These are phyloP conservation scores for Silene conica DNA, from an alignment of 148 eudicot genomes.

Conservation along the genomic window DNA sequence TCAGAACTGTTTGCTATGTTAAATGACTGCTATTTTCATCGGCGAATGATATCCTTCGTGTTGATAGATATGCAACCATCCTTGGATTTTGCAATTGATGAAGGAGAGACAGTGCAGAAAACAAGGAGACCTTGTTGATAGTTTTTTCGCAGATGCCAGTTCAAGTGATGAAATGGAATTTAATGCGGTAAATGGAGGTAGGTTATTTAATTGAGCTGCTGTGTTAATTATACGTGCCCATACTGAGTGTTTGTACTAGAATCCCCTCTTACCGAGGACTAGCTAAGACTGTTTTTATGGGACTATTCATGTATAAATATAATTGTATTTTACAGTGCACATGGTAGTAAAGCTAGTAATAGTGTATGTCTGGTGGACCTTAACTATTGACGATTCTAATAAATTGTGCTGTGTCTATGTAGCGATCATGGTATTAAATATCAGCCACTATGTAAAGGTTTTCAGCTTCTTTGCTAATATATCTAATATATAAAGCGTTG, in stretches of 20 bases:
- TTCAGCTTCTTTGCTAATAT: too few relatives aligned
- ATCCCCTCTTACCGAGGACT: too few relatives aligned
- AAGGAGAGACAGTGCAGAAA: slow-evolving; percentile 58
- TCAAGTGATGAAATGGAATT: slow-evolving; percentile 77
- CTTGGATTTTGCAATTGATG: slow-evolving; percentile 79
- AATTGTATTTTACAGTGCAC: too few relatives aligned
- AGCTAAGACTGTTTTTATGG: too few relatives aligned
- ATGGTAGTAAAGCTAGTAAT: too few relatives aligned
- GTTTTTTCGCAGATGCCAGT: slow-evolving; percentile 56
- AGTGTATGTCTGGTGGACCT: background rate
- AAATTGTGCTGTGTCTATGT: background rate
- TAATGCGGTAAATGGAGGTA: slow-evolving; percentile 71
- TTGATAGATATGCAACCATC: slow-evolving; percentile 92
- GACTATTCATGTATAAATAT: too few relatives aligned
- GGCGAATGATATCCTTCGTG: slow-evolving; percentile 9
- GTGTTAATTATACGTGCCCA: background rate
- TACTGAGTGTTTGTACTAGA: too few relatives aligned
- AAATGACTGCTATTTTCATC: background rate
- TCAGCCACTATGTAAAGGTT: too few relatives aligned
- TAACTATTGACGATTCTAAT: background rate
- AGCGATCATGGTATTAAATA: too few relatives aligned
- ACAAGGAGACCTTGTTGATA: slow-evolving; percentile 54
- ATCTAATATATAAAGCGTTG: too few relatives aligned
- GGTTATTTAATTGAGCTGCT: background rate
- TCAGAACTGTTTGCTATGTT: background rate